Base-by-base conservation (phyloP, 2,329 filamentous ascomycete genomes). In the Claviceps sp. region DNA sequence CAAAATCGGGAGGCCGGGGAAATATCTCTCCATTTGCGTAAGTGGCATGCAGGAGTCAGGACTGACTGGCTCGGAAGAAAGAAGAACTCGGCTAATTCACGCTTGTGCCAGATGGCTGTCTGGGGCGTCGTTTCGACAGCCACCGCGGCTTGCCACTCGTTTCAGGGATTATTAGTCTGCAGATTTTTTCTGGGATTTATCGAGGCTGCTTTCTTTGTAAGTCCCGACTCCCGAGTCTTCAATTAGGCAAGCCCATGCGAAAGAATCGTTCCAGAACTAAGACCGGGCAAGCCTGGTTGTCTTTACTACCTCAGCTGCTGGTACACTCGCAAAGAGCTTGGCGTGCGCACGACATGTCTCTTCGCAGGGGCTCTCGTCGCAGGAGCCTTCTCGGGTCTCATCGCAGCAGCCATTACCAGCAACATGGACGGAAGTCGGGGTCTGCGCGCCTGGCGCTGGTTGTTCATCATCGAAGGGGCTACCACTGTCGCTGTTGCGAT, bases 261-360 rank as follows among this genome's bases (percentile, higher is more conserved):
- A 13, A 5, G 42, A 26, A 16, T 16, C 22, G 14, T 26, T 43
- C 20, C 18, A 40, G 37, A 18, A 26, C 22, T 44, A 14, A 44
- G 18, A 44, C 2, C 22, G 6, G 13, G 9, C 5, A 7, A 44
- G 42, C 22, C 42, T 26, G 42, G 42, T 44, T 44, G 42, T 44
- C 42, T 44, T 26, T 44, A 24, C 42, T 44, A 44, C 42, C 42
- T 44, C 22, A 44, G 42, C 42, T 44, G 75, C 40, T 80, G 75
- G 63, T 81, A 79, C 61, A 78, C 74, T 2, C 67, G 74, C 36
- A 72, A 76, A 57, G 70, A 72, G 56, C 58, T 74, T 26, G 64
- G 67, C n/a, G 61, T 66, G 1, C 64, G 71, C 43, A 68, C 72
- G 8, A 67, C 70, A 2, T 68, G 74, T 52, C 62, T 75, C 1